A percentile compares a stretch with the other conserved stretches of the same genome.
Evolutionary conservation across 768 basidiomycete genomes (phyloP).

Genomic region (Tulasnella sp.): DNA sequence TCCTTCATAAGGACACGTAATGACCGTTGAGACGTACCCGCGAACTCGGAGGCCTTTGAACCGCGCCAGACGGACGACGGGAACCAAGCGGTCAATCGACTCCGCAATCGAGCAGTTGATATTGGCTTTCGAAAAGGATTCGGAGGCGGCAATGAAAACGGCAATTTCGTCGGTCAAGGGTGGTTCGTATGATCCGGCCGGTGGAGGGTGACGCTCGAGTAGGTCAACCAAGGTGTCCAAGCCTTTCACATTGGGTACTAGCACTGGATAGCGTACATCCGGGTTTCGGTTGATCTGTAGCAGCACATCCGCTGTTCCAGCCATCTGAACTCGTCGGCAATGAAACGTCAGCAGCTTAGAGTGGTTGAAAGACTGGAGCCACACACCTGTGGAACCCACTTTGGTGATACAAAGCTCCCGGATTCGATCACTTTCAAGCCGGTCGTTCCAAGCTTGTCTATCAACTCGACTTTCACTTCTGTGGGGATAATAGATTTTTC

Average conservation of each 20-base stretch:
- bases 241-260: constrained; percentile 76
- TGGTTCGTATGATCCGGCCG: constrained; percentile 38
- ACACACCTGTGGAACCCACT: constrained; percentile 85
- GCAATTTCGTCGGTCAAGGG: constrained; percentile 77
- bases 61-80: constrained; percentile 59
- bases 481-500: constrained; percentile 70
- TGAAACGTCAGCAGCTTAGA: neutral
- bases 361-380: neutral
- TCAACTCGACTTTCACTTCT: constrained; percentile 71
- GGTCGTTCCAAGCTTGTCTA: constrained; percentile 65
- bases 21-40: constrained; percentile 75
- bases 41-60: constrained; percentile 62
- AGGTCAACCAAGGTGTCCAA: constrained; percentile 62
- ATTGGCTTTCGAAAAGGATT: constrained; percentile 81
- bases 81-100: constrained; percentile 59
- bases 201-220: constrained; percentile 39
- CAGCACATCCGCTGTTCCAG: constrained; percentile 74
- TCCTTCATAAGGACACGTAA: constrained; percentile 86
- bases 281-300: constrained; percentile 50
- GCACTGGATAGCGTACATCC: constrained; percentile 67
- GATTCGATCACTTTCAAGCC: constrained; percentile 71
- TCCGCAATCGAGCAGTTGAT: constrained; percentile 70
- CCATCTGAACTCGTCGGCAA: constrained; percentile 56
- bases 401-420: constrained; percentile 88
- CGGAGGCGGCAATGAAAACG: constrained; percentile 84